A percentile compares a stretch with the other conserved stretches of the same genome.
phyloP scores from a whole-genome alignment of 495 filamentous ascomycete genomes.

The Clavariopsis aquatica region DNA sequence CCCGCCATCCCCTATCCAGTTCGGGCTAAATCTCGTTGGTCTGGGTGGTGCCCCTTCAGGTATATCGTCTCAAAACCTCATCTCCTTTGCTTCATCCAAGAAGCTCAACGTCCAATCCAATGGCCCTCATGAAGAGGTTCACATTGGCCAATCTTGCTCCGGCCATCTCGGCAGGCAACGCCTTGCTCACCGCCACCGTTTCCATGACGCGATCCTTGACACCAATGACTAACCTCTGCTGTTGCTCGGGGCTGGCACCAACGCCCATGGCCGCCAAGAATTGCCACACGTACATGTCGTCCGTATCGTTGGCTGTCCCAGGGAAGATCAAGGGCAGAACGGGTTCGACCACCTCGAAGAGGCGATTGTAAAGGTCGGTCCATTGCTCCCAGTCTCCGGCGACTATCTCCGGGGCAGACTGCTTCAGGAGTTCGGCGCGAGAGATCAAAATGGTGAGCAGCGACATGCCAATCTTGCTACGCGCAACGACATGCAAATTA shows the following conservation, averaged over 20 bases:
- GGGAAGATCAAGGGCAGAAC: slow-evolving; percentile 83
- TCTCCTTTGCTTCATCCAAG: slow-evolving; percentile 60
- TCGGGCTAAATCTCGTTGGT: not conserved
- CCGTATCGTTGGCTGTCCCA: slow-evolving; percentile 58
- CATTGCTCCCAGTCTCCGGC: slow-evolving; percentile 71
- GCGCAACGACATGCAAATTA: slow-evolving; percentile 74
- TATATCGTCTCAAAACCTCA: not conserved
- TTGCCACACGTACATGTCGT: slow-evolving; percentile 94
- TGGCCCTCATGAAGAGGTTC: slow-evolving; percentile 97
- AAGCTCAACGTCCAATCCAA: slow-evolving; percentile 93
- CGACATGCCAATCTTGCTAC: slow-evolving; percentile 79
- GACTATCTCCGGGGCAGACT: slow-evolving; percentile 46
- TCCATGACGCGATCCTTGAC: slow-evolving; percentile 99
- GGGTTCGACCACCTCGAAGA: slow-evolving; percentile 86
- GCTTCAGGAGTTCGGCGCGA: slow-evolving; percentile 88
- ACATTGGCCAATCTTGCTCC: slow-evolving; percentile 82
- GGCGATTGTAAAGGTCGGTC: slow-evolving; percentile 69
- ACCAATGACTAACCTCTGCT: slow-evolving; percentile 87
- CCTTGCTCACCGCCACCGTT: slow-evolving; percentile 82
- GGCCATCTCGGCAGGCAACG: slow-evolving; percentile 80
- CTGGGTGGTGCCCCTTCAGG: not conserved
- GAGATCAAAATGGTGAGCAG: slow-evolving; percentile 95
- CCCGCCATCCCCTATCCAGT: not conserved
- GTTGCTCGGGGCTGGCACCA: slow-evolving; percentile 87
- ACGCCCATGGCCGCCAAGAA: slow-evolving; percentile 93